Base-by-base conservation (phyloP, 495 filamentous ascomycete genomes). In the Penicillium odoratum region DNA sequence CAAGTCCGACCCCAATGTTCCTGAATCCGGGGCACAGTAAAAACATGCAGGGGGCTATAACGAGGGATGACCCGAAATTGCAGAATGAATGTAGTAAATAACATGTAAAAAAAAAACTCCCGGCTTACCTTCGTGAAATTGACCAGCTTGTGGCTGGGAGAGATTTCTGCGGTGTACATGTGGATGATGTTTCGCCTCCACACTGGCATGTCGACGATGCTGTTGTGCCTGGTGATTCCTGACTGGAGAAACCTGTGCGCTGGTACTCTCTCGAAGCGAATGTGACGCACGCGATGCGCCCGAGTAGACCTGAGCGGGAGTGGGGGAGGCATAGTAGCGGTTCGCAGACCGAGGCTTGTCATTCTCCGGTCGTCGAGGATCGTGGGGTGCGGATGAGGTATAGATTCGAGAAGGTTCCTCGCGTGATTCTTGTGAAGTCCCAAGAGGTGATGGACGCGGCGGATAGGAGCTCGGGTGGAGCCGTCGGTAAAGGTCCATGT, bases 61-160 rank as follows among this genome's bases (percentile, higher is more conserved):
- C 34, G 21, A 33, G 7, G 31, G 49, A 26, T n/a, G n/a, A 51
- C 21, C 21, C 1, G 30, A 40, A 51, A 40, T 51, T 11, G 18
- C 7, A 25, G 25, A 15, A 51, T 51, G 33, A 44, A 44, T 18
- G 50, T 43, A 38, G 52, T 3, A 53, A 44, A 47, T 44, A 55
- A 42, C n/a, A 21, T 42, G 58, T 16, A 48, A 48, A 38, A 38
- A 38, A 28, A 25, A 48, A 29, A 10, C n/a, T 42, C 13, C 21
- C 16, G 29, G 25, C 71, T 43, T 67, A 78, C 74, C 69, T 68
- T 73, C 69, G 36, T 60, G 66, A 59, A 64, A 61, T n/a, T 53
- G 60, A 40, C 57, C 55, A 38, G 60, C 52, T 13, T 58, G 70
- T 43, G 58, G 59, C 49, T 71, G 67, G 16, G 64, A 65, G 33